phyloP scores from a whole-genome alignment of 305 asterid species.

The Fraxinus albicans region DNA sequence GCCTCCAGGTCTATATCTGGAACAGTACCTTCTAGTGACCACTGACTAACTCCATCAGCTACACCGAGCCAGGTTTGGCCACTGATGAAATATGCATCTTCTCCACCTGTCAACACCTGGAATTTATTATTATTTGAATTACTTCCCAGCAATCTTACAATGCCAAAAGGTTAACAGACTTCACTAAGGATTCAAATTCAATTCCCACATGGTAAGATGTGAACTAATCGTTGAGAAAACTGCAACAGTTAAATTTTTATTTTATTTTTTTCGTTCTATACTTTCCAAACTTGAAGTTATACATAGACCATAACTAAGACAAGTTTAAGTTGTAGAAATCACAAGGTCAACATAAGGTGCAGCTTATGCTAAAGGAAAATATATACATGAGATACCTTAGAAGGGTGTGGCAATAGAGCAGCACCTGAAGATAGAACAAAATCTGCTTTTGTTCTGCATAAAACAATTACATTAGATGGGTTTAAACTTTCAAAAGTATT shows the following conservation, averaged over 20 bases:
- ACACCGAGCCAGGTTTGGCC: constrained; percentile 78
- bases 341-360: not conserved
- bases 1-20: not conserved
- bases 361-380: constrained; percentile 9
- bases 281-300: not conserved
- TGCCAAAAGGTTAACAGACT: constrained; percentile 16
- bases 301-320: not conserved
- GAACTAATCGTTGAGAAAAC: not conserved
- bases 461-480: constrained; percentile 27
- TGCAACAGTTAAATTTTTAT: not conserved
- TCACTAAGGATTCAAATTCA: not conserved
- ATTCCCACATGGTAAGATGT: constrained; percentile 4
- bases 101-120: constrained; percentile 99
- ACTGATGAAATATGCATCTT: constrained; percentile 80
- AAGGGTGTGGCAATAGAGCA: constrained; percentile 71
- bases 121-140: constrained; percentile 59
- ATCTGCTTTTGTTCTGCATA: constrained; percentile 45
- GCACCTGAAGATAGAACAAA: constrained; percentile 71
- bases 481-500: not conserved
- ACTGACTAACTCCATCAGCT: constrained; percentile 84
- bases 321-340: not conserved
- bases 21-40: constrained; percentile 76
- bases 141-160: constrained; percentile 38
- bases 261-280: not conserved
- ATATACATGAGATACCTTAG: constrained; percentile 57